Evolutionary conservation across 768 basidiomycete species (phyloP).

Genomic region (Boletus vermiculosoides): DNA sequence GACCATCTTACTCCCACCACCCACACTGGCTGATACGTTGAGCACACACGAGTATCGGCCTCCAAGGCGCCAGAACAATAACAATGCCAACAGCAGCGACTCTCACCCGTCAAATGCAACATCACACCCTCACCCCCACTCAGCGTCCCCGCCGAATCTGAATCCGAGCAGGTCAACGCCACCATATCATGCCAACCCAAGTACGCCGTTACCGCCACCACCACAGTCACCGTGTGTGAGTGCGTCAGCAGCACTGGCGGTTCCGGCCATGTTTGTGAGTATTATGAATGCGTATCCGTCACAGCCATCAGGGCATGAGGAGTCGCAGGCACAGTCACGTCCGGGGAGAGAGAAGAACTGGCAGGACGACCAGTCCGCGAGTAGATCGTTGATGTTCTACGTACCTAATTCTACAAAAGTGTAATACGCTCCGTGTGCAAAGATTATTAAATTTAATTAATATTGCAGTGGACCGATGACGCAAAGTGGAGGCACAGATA

Average conservation of each 20-base stretch:
- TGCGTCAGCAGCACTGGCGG: conserved; percentile 21
- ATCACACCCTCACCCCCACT: conserved; percentile 16
- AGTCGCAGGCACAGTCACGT: conserved; percentile 28
- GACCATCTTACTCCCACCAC: conserved; percentile 33
- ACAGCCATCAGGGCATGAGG: conserved; percentile 24
- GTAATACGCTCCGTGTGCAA: no score
- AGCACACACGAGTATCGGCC: conserved; percentile 35
- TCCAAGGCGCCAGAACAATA: conserved; percentile 18
- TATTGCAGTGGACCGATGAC: no score
- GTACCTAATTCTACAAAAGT: no score
- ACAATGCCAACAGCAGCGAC: neutral
- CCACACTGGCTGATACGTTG: conserved; percentile 25
- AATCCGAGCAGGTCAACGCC: conserved; percentile 18
- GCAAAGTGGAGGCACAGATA: no score
- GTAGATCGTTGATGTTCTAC: no score
- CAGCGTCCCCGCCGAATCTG: conserved; percentile 27
- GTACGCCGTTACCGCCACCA: neutral
- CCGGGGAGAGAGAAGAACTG: conserved; percentile 13
- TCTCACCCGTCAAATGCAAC: conserved; percentile 16
- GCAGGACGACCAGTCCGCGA: no score
- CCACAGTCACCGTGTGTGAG: conserved; percentile 24
- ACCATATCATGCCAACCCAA: conserved; percentile 16
- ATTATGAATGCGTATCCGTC: conserved; percentile 68
- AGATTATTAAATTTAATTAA: no score
- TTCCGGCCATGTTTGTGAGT: conserved; percentile 59